Conservation (phyloP, 2,329 filamentous ascomycete genomes). For the Diaporthe citrichinensis region DNA sequence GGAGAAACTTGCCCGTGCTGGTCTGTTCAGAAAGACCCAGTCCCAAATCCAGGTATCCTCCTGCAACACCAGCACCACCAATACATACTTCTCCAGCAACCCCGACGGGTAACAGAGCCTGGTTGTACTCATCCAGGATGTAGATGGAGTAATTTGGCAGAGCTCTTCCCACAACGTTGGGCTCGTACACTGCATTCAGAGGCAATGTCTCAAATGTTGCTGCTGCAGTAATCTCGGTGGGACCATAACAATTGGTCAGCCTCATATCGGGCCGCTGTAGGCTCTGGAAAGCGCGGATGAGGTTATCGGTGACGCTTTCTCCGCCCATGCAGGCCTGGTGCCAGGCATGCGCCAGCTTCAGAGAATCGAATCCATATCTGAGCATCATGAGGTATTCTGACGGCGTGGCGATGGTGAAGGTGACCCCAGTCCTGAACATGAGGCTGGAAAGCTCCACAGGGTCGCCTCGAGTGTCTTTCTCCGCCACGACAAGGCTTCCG, state of each 20-base stretch:
- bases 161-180: background rate
- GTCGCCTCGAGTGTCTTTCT: constrained; percentile 48
- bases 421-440: constrained; percentile 51
- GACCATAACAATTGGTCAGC: constrained; percentile 45
- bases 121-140: constrained; percentile 54
- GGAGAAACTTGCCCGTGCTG: constrained; percentile 29
- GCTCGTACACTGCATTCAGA: background rate
- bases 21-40: constrained; percentile 42
- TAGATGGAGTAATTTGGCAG: constrained; percentile 54
- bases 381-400: constrained; percentile 53
- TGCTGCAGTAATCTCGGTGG: constrained; percentile 43
- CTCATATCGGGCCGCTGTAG: background rate
- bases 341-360: constrained; percentile 5
- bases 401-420: constrained; percentile 53
- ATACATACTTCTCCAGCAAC: constrained; percentile 57
- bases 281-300: constrained; percentile 26
- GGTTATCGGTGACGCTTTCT: constrained; percentile 37
- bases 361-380: constrained; percentile 34
- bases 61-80: constrained; percentile 55
- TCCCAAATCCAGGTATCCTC: constrained; percentile 53
- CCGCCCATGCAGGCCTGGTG: constrained; percentile 40
- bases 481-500: constrained; percentile 49
- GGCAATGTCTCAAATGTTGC: constrained; percentile 1
- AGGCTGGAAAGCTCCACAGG: constrained; percentile 50
- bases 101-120: constrained; percentile 49